Conservation (phyloP, 2,329 filamentous ascomycete genomes). For the Diplodia seriata region DNA sequence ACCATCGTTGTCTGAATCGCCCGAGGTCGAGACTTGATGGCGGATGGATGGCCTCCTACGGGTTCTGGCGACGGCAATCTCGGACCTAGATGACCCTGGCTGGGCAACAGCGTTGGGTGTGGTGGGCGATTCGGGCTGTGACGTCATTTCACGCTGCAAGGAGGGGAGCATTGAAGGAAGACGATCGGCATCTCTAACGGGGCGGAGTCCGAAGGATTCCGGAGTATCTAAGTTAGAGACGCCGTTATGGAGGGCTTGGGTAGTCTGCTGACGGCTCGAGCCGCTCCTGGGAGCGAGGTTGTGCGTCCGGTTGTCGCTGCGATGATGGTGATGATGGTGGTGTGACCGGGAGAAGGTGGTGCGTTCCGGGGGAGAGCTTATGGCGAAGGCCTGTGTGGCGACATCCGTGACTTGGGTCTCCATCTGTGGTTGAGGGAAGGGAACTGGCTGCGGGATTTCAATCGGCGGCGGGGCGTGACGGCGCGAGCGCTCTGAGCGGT, state of each 20-base stretch:
- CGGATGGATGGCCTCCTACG: constrained; percentile 83
- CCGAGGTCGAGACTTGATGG: constrained; percentile 86
- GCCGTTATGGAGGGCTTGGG: constrained; percentile 58
- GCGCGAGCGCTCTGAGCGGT: constrained; percentile 58
- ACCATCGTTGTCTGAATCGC: constrained; percentile 79
- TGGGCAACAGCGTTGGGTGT: constrained; percentile 45
- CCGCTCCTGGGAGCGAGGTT: constrained; percentile 27
- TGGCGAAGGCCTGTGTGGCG: constrained; percentile 67
- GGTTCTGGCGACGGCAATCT: constrained; percentile 61
- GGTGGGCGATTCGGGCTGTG: constrained; percentile 79
- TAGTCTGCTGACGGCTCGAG: constrained; percentile 42
- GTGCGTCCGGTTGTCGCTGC: constrained; percentile 55
- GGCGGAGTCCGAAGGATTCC: constrained; percentile 76
- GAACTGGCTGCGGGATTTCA: constrained; percentile 71
- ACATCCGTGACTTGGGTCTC: constrained; percentile 65
- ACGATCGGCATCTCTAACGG: constrained; percentile 80
- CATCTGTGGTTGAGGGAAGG: constrained; percentile 54
- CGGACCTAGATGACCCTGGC: constrained; percentile 22
- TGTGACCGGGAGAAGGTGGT: constrained; percentile 68
- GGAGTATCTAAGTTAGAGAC: constrained; percentile 72
- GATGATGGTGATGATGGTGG: constrained; percentile 58
- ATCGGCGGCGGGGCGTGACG: constrained; percentile 86
- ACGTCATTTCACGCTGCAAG: constrained; percentile 68
- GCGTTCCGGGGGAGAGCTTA: constrained; percentile 75
- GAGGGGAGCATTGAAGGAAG: constrained; percentile 84